phyloP scores from a whole-genome alignment of 2,329 filamentous ascomycete genomes.

The Grosmannia serpens region DNA sequence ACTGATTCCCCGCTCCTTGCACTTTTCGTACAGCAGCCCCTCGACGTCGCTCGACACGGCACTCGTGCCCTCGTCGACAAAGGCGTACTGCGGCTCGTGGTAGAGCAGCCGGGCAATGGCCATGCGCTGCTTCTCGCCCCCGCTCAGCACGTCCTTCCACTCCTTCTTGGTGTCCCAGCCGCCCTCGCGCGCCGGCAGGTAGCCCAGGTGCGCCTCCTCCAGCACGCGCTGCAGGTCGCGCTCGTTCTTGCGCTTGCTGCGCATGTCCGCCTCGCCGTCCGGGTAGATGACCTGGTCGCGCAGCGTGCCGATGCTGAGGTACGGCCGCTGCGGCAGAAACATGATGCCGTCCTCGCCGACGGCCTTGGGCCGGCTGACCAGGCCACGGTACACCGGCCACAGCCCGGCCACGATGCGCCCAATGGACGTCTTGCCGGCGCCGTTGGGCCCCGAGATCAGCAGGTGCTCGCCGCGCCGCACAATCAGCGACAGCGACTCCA shows the following conservation, averaged over 20 bases:
- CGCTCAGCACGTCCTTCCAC: slow-evolving; percentile 97
- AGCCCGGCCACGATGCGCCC: slow-evolving; percentile 78
- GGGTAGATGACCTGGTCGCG: slow-evolving; percentile 98
- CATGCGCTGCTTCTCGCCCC: slow-evolving; percentile 95
- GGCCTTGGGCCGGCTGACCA: slow-evolving; percentile 75
- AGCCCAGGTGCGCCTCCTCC: slow-evolving; percentile 75
- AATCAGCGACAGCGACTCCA: slow-evolving; percentile 80
- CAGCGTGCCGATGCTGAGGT: slow-evolving; percentile 82
- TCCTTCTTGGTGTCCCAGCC: slow-evolving; percentile 96
- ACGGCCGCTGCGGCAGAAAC: slow-evolving; percentile 92
- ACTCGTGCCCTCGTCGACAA: slow-evolving; percentile 91
- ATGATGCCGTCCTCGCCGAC: slow-evolving; percentile 87
- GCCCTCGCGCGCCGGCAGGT: slow-evolving; percentile 82
- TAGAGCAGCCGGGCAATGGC: slow-evolving; percentile 83
- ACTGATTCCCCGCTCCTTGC: slow-evolving; percentile 90
- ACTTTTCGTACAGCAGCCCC: slow-evolving; percentile 81
- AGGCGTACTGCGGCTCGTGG: slow-evolving; percentile 87
- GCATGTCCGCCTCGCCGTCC: slow-evolving; percentile 91
- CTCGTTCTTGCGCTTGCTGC: slow-evolving; percentile 65
- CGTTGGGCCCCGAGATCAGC: slow-evolving; percentile 88
- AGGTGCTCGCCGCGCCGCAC: slow-evolving; percentile 87
- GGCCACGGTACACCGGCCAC: slow-evolving; percentile 90
- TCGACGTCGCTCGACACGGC: slow-evolving; percentile 93
- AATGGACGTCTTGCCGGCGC: slow-evolving; percentile 85
- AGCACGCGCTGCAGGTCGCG: slow-evolving; percentile 66